Conservation (phyloP, 768 basidiomycete genomes). For the Lentinula aciculospora region DNA sequence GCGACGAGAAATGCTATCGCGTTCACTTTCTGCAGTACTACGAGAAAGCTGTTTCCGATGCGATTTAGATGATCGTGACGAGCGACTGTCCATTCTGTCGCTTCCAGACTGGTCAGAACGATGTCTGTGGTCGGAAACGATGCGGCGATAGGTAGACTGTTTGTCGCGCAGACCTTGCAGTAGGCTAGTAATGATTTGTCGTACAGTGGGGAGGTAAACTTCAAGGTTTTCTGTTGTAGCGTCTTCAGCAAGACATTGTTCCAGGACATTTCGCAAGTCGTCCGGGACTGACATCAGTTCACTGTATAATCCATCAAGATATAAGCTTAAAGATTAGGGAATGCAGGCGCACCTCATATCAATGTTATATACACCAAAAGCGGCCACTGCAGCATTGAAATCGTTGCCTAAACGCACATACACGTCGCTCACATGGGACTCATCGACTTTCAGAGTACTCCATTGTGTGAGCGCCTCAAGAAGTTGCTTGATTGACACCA, state of each 20-base stretch:
- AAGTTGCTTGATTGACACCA: slow-evolving; percentile 94
- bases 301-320: slow-evolving; percentile 33
- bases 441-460: slow-evolving; percentile 68
- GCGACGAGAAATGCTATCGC: slow-evolving; percentile 32
- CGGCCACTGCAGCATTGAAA: slow-evolving; percentile 90
- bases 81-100: slow-evolving; percentile 53
- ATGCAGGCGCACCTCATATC: slow-evolving; percentile 77
- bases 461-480: slow-evolving; percentile 85
- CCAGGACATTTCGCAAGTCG: slow-evolving; percentile 83
- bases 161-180: slow-evolving; percentile 90
- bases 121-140: slow-evolving; percentile 57
- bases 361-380: slow-evolving; percentile 81
- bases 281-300: slow-evolving; percentile 86
- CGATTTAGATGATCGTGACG: slow-evolving; percentile 41
- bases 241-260: slow-evolving; percentile 88
- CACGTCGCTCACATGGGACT: slow-evolving; percentile 87
- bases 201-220: slow-evolving; percentile 84
- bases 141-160: slow-evolving; percentile 81
- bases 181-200: slow-evolving; percentile 89
- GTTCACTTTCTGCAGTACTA: slow-evolving; percentile 36
- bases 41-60: slow-evolving; percentile 48
- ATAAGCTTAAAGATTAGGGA: slow-evolving; percentile 7
- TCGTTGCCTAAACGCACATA: slow-evolving; percentile 97
- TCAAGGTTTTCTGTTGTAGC: slow-evolving; percentile 83
- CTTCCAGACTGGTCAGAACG: slow-evolving; percentile 43